Evolutionary conservation across 345 rosid genomes (phyloP).

Genomic region (Aquilaria yunnanensis): DNA sequence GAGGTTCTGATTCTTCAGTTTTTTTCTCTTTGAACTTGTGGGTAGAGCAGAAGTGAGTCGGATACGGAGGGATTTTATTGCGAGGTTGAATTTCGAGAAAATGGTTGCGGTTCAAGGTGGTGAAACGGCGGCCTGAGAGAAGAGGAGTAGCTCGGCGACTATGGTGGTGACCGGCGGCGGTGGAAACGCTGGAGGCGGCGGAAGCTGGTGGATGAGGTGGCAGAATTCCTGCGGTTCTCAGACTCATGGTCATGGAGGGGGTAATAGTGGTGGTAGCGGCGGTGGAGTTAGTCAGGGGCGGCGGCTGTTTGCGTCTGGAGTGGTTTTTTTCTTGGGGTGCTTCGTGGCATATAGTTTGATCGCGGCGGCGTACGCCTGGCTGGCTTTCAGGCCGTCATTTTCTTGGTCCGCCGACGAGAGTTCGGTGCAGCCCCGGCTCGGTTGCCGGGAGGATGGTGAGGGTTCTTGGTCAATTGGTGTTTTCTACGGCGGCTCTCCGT

Average conservation of each 20-base stretch:
- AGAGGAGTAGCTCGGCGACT: slow-evolving; percentile 10
- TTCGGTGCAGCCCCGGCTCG: slow-evolving; percentile 33
- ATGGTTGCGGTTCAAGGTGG: background rate
- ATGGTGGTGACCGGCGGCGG: slow-evolving; percentile 25
- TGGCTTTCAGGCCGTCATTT: slow-evolving; percentile 22
- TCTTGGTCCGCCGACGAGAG: slow-evolving; percentile 14
- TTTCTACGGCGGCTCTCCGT: slow-evolving; percentile 77
- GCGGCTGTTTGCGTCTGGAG: slow-evolving; percentile 30
- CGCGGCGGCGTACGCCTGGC: slow-evolving; percentile 50
- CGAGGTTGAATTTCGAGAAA: too few relatives aligned
- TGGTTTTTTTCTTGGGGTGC: slow-evolving; percentile 38
- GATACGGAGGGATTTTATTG: too few relatives aligned
- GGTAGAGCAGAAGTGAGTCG: too few relatives aligned
- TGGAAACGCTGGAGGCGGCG: slow-evolving; percentile 23
- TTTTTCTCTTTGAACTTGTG: too few relatives aligned
- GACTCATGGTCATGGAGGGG: background rate
- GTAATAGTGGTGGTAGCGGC: background rate
- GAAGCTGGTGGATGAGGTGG: slow-evolving; percentile 11
- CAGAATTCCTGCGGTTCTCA: too few relatives aligned
- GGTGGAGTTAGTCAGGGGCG: background rate
- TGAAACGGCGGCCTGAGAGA: background rate
- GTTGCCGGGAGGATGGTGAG: slow-evolving; percentile 69
- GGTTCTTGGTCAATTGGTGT: slow-evolving; percentile 93
- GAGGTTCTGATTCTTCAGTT: too few relatives aligned
- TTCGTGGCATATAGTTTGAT: slow-evolving; percentile 51